Evolutionary conservation across 2,329 filamentous ascomycete genomes (phyloP).

Genomic region (Arthroderma sp.): DNA sequence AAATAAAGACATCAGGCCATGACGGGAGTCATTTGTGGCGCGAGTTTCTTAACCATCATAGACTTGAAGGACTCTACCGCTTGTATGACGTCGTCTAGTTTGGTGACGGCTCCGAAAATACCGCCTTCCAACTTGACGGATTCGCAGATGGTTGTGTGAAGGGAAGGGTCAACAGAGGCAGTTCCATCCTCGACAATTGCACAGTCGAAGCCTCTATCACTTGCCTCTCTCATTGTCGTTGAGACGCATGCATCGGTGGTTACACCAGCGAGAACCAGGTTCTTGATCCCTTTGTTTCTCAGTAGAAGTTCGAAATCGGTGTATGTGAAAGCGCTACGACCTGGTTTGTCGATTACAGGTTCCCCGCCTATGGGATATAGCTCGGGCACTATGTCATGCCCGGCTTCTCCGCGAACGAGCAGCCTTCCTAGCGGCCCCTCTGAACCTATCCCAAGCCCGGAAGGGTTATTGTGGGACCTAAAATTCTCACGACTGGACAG

Average conservation of each 20-base stretch:
- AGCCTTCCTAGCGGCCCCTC: constrained; percentile 45
- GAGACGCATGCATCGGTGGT: constrained; percentile 45
- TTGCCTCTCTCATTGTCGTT: constrained; percentile 43
- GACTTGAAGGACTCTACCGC: constrained; percentile 31
- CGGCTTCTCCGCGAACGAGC: constrained; percentile 44
- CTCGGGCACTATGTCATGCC: constrained; percentile 45
- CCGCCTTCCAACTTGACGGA: constrained; percentile 36
- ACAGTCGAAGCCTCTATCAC: constrained; percentile 43
- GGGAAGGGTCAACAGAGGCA: constrained; percentile 27
- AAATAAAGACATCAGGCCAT: neutral
- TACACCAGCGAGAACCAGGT: constrained; percentile 41
- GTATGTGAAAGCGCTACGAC: constrained; percentile 40
- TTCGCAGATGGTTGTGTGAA: constrained; percentile 31
- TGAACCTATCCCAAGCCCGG: constrained; percentile 39
- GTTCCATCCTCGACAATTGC: constrained; percentile 38
- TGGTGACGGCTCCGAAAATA: constrained; percentile 31
- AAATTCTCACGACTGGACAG: constrained; percentile 42
- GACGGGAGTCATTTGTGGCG: constrained; percentile 23
- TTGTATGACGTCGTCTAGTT: constrained; percentile 27
- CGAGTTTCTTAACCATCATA: constrained; percentile 29
- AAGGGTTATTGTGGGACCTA: constrained; percentile 40
- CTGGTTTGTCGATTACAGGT: constrained; percentile 43
- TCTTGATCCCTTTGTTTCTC: constrained; percentile 38
- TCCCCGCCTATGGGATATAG: constrained; percentile 36
- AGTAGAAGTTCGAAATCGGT: constrained; percentile 43